Percentiles rank a stretch among this genome's conserved stretches.
Evolutionary conservation across 75 land plant genomes (phyloP).

Genomic region (Cryptomeria japonica): DNA sequence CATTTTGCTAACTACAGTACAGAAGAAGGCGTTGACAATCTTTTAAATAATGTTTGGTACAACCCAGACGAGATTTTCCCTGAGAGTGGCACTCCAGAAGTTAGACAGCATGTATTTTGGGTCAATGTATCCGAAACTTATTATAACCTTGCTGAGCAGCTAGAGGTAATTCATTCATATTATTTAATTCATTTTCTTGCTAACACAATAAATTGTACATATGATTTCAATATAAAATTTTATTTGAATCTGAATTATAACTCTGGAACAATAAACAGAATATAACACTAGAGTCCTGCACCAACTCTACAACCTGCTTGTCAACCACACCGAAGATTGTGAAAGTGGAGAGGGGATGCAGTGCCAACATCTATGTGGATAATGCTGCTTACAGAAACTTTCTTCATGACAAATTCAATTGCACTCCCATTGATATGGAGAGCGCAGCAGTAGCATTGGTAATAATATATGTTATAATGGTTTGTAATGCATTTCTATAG

Average conservation of each 20-base stretch:
- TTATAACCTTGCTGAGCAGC: background rate
- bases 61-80: slow-evolving; percentile 24
- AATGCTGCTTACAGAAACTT: slow-evolving; percentile 29
- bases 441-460: slow-evolving; percentile 24
- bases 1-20: slow-evolving; percentile 35
- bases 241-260: background rate
- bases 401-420: slow-evolving; percentile 12
- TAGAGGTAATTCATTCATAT: slow-evolving; percentile 15
- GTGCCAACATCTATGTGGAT: slow-evolving; percentile 19
- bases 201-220: background rate
- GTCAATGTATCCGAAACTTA: background rate
- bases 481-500: background rate
- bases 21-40: background rate
- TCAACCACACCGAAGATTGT: slow-evolving; percentile 14
- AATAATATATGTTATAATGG: background rate
- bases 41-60: slow-evolving; percentile 10
- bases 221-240: background rate
- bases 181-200: background rate
- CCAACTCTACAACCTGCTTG: slow-evolving; percentile 7
- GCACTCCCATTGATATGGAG: slow-evolving; percentile 24
- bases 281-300: slow-evolving; percentile 2
- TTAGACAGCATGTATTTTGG: slow-evolving; percentile 18
- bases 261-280: background rate
- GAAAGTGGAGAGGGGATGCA: slow-evolving; percentile 17
- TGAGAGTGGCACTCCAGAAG: slow-evolving; percentile 18